Evolutionary conservation across 495 filamentous ascomycete genomes (phyloP), one percentile per base, ranked within the genome.

Genomic region (Daldinia decipiens): DNA sequence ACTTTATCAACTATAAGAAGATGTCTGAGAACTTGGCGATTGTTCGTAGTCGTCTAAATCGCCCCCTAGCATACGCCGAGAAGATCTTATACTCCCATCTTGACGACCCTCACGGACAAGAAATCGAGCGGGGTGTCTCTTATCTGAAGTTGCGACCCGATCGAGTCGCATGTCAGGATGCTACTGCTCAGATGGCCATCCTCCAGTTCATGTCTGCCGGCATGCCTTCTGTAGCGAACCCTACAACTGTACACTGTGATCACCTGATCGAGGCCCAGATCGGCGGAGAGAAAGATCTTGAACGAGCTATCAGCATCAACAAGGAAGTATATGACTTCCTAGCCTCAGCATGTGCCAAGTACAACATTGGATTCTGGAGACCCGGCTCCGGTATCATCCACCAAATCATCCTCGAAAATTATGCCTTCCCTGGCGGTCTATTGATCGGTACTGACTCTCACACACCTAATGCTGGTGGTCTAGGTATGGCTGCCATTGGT

Each of bases 281-380:
- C 78, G 95, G 95, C 77, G 95, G 96, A 76, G 89, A 87, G 54
- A 95, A 98, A 87, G 95, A 99, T 91, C 86, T 99, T 74, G 92
- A 89, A 59, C 88, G 95, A 77, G 96, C 96, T 71, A 84, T 93
- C 76, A 87, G 88, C 60, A 97, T 98, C 83, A 99, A 99, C 90
- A 98, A 98, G 88, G 95, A 99, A 82, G 95, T 99, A 71, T 99
- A 98, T 83, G 93, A 99, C 82, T 99, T 99, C 88, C 86, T 99
- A 79, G 89, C 94, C 60, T 90, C 90, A 57, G 90, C 96, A 64
- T 98, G 95, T 76, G 95, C 94, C 71, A 99, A 98, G 87, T 99
- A 98, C 87, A 94, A 97, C 85, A 98, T 99, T 79, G 96, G 96
- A 85, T 99, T 99, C 90, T 99, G 95, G 95, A 91, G 87, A 80